Evolutionary conservation across 306 rosid species (phyloP), one percentile per base, ranked within the genome.

Genomic region (Macrotyloma uniflorum): DNA sequence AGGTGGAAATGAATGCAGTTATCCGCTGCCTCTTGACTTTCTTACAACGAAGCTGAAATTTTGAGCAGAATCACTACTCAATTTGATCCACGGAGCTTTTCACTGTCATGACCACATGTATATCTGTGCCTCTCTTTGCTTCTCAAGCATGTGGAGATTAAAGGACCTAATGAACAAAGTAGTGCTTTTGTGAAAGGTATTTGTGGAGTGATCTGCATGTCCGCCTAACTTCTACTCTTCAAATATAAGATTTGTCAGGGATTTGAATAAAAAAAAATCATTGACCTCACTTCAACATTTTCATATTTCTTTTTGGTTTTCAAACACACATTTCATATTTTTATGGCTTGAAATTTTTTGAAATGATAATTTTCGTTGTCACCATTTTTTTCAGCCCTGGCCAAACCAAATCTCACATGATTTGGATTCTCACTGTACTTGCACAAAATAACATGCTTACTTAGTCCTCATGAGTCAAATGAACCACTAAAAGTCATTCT

Each of bases 101-200:
- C 7, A 33, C 5, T 33, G 38, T 33, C 8, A 33, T 33, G 38
- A 33, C 38, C 3, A 38, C 4, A 2, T 38, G 13, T 38, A 38
- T 8, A 38, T 38, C 47, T 18, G 32, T 50, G 23, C 42, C 13
- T 19, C 64, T 47, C 33, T 33, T 45, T 66, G 65, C 53, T 67
- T 71, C 72, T 72, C 28, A 61, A 78, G 62, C 67, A 58, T 58
- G 32, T 49, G 77, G 71, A 4, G 64, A n/a, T n/a, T n/a, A n/a
- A n/a, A n/a, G n/a, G n/a, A n/a, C n/a, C n/a, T n/a, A n/a, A n/a
- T n/a, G n/a, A n/a, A n/a, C n/a, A n/a, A n/a, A n/a, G n/a, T n/a
- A n/a, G n/a, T n/a, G n/a, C n/a, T n/a, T n/a, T n/a, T n/a, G n/a
- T n/a, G n/a, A n/a, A n/a, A n/a, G n/a, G n/a, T n/a, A n/a, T n/a